Evolutionary conservation across 2,329 filamentous ascomycete species (phyloP), one percentile per base, ranked within the genome.

Genomic region (Diaporthe caulivora): DNA sequence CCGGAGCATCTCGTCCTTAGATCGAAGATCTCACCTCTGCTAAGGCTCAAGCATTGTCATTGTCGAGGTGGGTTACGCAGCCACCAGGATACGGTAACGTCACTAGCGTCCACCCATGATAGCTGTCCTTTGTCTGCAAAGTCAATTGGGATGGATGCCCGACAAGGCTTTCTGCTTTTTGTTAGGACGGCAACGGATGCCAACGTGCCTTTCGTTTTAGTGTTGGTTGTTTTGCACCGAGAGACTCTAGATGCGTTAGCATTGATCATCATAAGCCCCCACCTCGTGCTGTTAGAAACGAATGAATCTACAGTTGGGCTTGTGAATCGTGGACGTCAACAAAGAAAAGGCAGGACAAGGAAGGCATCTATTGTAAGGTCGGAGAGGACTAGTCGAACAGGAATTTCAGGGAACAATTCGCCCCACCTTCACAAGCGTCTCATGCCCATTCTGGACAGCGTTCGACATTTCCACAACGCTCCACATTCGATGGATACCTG

Each of bases 1-100:
- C 44, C 72, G 69, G 69, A 74, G 72, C 72, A 74, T 60, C 54
- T 68, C 54, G 26, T 74, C 72, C 69, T 70, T 31, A 53, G 31
- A 29, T n/a, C 44, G 29, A 51, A n/a, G 18, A 42, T 31, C 26
- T 37, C 44, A 67, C 47, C 47, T 67, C 62, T 65, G 44, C 47
- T 65, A 51, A 67, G 44, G 24, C 57, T 29, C 60, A 51, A n/a
- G 62, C 62, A 53, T 53, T 17, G n/a, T n/a, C n/a, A n/a, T n/a
- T n/a, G 18, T 57, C 31, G 54, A 37, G 54, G 31, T 37, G 13
- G 60, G 60, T 24, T 65, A 42, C 60, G 60, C 60, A 65, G 42
- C 60, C 60, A 65, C 44, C 62, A 40, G 44, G 62, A 65, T 44
- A 51, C 31, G 68, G 47, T 71, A 71, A 62, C 69, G 55, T 71